A percentile compares a stretch with the other conserved stretches of the same genome.
These are phyloP conservation scores for Mycena floridula DNA, from an alignment of 768 basidiomycete genomes.

Conservation along the genomic window DNA sequence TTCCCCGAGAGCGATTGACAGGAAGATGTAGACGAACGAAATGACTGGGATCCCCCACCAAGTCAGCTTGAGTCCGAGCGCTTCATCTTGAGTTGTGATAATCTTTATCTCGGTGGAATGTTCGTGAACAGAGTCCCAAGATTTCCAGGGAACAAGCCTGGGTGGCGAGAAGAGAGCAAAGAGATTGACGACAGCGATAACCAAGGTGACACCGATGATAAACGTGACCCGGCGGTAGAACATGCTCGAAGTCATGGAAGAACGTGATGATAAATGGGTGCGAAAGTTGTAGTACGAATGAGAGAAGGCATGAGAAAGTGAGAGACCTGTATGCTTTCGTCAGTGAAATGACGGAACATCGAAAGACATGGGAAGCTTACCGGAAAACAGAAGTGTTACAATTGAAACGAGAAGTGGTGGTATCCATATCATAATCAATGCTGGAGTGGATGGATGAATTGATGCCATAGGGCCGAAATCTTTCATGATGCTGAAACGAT, in stretches of 20 bases:
- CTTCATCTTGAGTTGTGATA: slow-evolving; percentile 16
- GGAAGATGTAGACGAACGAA: slow-evolving; percentile 31
- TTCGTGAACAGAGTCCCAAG: slow-evolving; percentile 29
- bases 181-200: slow-evolving; percentile 11
- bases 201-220: slow-evolving; percentile 3
- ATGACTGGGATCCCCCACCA: slow-evolving; percentile 38
- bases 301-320: slow-evolving; percentile 1
- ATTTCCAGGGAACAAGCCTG: slow-evolving; percentile 21
- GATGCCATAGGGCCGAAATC: slow-evolving; percentile 50
- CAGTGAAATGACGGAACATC: background rate
- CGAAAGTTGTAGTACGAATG: slow-evolving; percentile 2
- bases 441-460: slow-evolving; percentile 35
- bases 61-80: slow-evolving; percentile 18
- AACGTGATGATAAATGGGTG: slow-evolving; percentile 6
- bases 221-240: slow-evolving; percentile 6
- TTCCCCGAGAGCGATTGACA: slow-evolving; percentile 31
- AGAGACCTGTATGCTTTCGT: background rate
- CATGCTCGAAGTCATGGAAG: background rate
- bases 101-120: slow-evolving; percentile 31
- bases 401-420: slow-evolving; percentile 38
- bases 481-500: slow-evolving; percentile 55
- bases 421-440: slow-evolving; percentile 37
- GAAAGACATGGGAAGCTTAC: slow-evolving; percentile 21
- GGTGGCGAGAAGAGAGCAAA: slow-evolving; percentile 18
- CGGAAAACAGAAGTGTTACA: slow-evolving; percentile 34